A percentile compares a stretch with the other conserved stretches of the same genome.
Evolutionary conservation across 2,329 filamentous ascomycete genomes (phyloP).

Genomic region (Exophiala lecanii-corni): DNA sequence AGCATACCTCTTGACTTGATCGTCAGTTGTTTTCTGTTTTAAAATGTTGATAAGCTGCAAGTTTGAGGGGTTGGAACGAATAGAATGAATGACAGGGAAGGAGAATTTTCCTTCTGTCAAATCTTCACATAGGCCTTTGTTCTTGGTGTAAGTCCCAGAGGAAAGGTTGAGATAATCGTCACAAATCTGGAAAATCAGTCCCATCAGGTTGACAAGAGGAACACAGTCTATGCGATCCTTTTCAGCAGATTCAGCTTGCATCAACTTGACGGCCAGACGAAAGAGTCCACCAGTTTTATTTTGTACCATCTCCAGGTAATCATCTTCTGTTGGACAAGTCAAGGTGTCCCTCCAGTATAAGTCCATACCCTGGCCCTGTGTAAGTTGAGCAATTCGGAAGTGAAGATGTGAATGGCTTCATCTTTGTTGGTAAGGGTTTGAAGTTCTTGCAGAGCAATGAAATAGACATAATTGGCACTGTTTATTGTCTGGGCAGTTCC

Average conservation of each 20-base stretch:
- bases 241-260: constrained; percentile 38
- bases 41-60: constrained; percentile 80
- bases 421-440: constrained; percentile 37
- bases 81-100: constrained; percentile 91
- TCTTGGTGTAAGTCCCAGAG: constrained; percentile 66
- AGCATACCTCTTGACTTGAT: constrained; percentile 86
- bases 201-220: constrained; percentile 62
- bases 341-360: constrained; percentile 46
- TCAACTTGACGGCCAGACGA: constrained; percentile 41
- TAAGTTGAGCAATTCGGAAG: constrained; percentile 43
- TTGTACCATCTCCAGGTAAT: constrained; percentile 47
- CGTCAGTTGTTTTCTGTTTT: constrained; percentile 79
- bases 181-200: constrained; percentile 45
- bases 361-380: constrained; percentile 47
- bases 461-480: constrained; percentile 47
- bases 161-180: constrained; percentile 86
- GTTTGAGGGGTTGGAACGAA: constrained; percentile 51
- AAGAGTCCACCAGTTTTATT: constrained; percentile 48
- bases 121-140: constrained; percentile 94
- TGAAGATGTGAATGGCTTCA: constrained; percentile 40
- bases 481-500: constrained; percentile 50
- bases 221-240: constrained; percentile 35
- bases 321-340: constrained; percentile 43
- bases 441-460: constrained; percentile 41
- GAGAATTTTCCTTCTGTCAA: constrained; percentile 96